A percentile compares a stretch with the other conserved stretches of the same genome.
phyloP scores from a whole-genome alignment of 2,329 filamentous ascomycete species.

The Helicocarpus griseus region DNA sequence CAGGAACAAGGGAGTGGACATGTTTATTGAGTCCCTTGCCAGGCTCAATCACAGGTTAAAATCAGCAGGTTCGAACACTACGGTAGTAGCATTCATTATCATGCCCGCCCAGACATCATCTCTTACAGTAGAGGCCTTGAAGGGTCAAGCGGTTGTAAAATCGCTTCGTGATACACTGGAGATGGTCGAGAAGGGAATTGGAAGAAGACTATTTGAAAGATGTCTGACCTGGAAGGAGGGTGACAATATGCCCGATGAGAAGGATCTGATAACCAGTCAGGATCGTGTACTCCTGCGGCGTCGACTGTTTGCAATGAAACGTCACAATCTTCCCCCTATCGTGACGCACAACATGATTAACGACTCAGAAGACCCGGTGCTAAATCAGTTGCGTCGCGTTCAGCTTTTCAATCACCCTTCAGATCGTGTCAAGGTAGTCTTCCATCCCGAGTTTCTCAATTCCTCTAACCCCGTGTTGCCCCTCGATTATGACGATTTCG shows the following conservation, averaged over 20 bases:
- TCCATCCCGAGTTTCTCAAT: conserved; percentile 96
- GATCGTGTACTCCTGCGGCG: conserved; percentile 88
- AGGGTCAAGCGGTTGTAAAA: conserved; percentile 96
- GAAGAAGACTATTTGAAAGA: conserved; percentile 87
- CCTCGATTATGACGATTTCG: conserved; percentile 96
- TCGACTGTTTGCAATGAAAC: conserved; percentile 93
- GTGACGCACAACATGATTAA: conserved; percentile 99
- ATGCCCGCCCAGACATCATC: conserved; percentile 97
- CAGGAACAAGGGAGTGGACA: conserved; percentile 96
- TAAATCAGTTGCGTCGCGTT: conserved; percentile 91
- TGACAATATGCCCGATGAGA: conserved; percentile 86
- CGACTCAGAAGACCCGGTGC: conserved; percentile 81
- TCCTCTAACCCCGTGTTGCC: conserved; percentile 91
- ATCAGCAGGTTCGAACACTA: conserved; percentile 72
- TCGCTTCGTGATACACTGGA: conserved; percentile 87
- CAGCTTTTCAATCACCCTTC: conserved; percentile 94
- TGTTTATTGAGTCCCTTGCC: conserved; percentile 97
- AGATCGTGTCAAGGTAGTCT: conserved; percentile 93
- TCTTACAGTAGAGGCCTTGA: conserved; percentile 86
- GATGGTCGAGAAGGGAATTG: conserved; percentile 85
- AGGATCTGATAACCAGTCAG: conserved; percentile 83
- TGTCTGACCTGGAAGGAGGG: conserved; percentile 94
- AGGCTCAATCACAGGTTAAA: conserved; percentile 92
- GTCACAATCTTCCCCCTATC: conserved; percentile 79
- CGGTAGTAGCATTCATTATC: conserved; percentile 95